A percentile compares a stretch with the other conserved stretches of the same genome.
These are phyloP conservation scores for Hippophae rhamnoides DNA, from an alignment of 306 rosid species.

Conservation along the genomic window DNA sequence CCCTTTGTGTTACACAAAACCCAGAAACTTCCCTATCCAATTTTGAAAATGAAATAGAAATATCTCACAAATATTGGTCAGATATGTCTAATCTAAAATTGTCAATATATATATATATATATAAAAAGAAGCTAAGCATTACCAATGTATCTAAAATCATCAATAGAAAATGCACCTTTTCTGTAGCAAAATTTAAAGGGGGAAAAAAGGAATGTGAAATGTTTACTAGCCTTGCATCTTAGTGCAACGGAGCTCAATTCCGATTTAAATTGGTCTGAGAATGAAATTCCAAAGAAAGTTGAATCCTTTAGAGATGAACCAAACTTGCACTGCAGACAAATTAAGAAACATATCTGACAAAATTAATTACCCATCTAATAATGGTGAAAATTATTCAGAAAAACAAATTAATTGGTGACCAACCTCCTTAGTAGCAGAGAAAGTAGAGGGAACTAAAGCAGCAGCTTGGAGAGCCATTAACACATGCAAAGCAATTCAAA, in stretches of 20 bases:
- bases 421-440: slow-evolving; percentile 46
- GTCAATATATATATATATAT: not conserved
- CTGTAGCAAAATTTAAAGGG: not conserved
- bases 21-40: not conserved
- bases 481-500: slow-evolving; percentile 3
- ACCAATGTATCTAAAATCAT: not conserved
- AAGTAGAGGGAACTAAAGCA: slow-evolving; percentile 43
- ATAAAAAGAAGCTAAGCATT: too few relatives aligned
- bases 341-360: slow-evolving; percentile 10
- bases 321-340: slow-evolving; percentile 52
- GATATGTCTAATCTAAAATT: not conserved
- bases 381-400: not conserved
- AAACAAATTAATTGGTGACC: not conserved
- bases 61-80: not conserved
- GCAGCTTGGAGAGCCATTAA: slow-evolving; percentile 50
- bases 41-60: not conserved
- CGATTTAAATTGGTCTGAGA: slow-evolving; percentile 58
- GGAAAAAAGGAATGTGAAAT: not conserved
- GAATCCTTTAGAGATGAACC: slow-evolving; percentile 62
- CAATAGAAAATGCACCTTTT: not conserved
- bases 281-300: slow-evolving; percentile 59
- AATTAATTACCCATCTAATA: slow-evolving; percentile 1
- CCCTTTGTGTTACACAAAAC: not conserved
- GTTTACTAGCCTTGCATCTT: slow-evolving; percentile 57
- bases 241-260: slow-evolving; percentile 63